A percentile compares a stretch with the other conserved stretches of the same genome.
Evolutionary conservation across 2,329 filamentous ascomycete species (phyloP).

Genomic region (Aspergillus puulaauensis): DNA sequence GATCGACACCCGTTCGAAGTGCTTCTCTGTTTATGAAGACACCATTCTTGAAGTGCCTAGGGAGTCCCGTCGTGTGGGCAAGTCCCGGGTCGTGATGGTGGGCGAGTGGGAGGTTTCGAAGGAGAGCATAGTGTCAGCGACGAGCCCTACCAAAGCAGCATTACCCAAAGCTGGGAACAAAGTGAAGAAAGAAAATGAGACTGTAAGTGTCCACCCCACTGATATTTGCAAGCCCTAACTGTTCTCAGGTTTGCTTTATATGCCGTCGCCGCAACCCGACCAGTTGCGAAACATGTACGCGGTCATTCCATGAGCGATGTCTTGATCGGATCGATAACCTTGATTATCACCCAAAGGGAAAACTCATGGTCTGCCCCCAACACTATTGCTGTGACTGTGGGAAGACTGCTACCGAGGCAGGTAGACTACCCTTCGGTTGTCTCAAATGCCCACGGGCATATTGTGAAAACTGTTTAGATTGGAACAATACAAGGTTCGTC

Average conservation of each 20-base stretch:
- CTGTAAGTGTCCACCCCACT: slow-evolving; percentile 21
- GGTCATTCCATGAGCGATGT: slow-evolving; percentile 55
- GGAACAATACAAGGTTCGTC: slow-evolving; percentile 50
- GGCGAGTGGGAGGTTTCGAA: slow-evolving; percentile 58
- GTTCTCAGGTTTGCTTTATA: slow-evolving; percentile 17
- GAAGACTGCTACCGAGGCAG: slow-evolving; percentile 49
- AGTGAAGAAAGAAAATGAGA: slow-evolving; percentile 44
- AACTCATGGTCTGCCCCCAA: slow-evolving; percentile 47
- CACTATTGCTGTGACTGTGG: slow-evolving; percentile 56
- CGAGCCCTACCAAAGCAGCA: background rate
- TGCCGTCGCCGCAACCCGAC: slow-evolving; percentile 4
- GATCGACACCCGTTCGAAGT: slow-evolving; percentile 30
- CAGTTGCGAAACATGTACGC: slow-evolving; percentile 47
- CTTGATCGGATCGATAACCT: slow-evolving; percentile 29
- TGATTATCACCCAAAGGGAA: slow-evolving; percentile 19
- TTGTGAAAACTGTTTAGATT: slow-evolving; percentile 57
- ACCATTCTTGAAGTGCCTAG: slow-evolving; percentile 33
- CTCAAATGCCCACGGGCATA: slow-evolving; percentile 56
- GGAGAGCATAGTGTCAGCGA: slow-evolving; percentile 45
- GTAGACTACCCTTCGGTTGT: slow-evolving; percentile 50
- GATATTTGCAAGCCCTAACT: slow-evolving; percentile 1
- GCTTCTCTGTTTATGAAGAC: slow-evolving; percentile 33
- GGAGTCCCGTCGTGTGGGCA: slow-evolving; percentile 53
- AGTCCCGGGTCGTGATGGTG: slow-evolving; percentile 59
- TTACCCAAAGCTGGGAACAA: background rate